Base-by-base conservation (phyloP, 2,329 filamentous ascomycete genomes). In the Elsinoe australis region DNA sequence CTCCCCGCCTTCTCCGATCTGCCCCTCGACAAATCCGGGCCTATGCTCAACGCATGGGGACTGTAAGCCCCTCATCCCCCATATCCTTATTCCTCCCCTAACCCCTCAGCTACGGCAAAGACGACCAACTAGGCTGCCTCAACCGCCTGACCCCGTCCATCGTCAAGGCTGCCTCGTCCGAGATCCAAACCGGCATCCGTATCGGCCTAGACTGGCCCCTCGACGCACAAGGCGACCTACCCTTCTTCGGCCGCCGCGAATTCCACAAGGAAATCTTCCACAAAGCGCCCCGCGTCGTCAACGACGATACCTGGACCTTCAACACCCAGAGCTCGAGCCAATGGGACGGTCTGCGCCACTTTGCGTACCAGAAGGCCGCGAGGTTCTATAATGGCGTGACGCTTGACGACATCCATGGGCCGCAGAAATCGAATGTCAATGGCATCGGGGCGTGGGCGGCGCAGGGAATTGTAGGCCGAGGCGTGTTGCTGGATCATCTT, bases 201-300 rank as follows among this genome's bases (percentile, higher is more conserved):
- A 67, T 82, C 45, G 78, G 75, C 1, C 69, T 82, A 15, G 78
- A 83, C 63, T 78, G 78, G 69, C 70, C 76, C 0, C 67, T 83
- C 4, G 68, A 78, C 61, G 72, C 74, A 8, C 72, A 78, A 59
- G 61, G 69, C 24, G 62, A 71, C 36, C 59, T 70, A 7, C 69
- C 75, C 14, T 75, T 79, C 59, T 80, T 82, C 61, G 66, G 69
- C 49, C 71, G 79, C 12, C 69, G 73, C 51, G 61, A 68, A 2
- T 79, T 83, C 57, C 67, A 76, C 51, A 71, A 77, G 55, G 60
- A 74, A 12, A 60, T 80, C 19, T 68, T 73, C 49, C 66, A 71
- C 35, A 78, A 78, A 61, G 59, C 66, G 2, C 72, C 73, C 2
- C 62, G 71, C 12, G 64, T 68, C 4, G 72, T 79, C 19, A 80